A percentile compares a stretch with the other conserved stretches of the same genome.
These are phyloP conservation scores for Eucalyptus polyanthemos DNA, from an alignment of 345 rosid species.

Conservation along the genomic window DNA sequence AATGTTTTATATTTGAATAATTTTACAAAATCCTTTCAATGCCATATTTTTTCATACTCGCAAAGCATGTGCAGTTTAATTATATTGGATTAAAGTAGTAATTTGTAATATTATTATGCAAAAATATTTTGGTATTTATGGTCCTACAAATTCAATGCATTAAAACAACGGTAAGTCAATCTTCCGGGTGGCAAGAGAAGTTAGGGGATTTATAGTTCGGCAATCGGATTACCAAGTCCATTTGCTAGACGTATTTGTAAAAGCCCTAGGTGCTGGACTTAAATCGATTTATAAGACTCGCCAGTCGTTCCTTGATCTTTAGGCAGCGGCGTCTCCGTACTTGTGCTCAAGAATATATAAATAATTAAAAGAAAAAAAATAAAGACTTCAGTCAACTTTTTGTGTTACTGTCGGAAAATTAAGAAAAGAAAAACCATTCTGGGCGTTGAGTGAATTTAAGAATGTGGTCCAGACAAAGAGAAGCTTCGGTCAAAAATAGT, in stretches of 20 bases:
- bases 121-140: not conserved
- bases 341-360: not conserved
- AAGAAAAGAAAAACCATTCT: not conserved
- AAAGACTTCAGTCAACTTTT: not conserved
- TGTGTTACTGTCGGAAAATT: not conserved
- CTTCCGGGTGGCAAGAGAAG: fast-evolving
- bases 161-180: not conserved
- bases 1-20: no score
- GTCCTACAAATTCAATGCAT: not conserved
- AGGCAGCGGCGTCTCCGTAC: not conserved
- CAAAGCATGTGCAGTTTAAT: not conserved
- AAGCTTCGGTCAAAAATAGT: not conserved
- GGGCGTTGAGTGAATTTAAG: not conserved
- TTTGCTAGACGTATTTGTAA: not conserved
- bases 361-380: not conserved
- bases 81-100: not conserved
- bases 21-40: no score
- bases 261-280: not conserved
- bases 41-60: not conserved
- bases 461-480: not conserved
- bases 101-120: not conserved
- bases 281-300: not conserved
- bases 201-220: not conserved
- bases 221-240: not conserved
- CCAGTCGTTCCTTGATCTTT: not conserved